These are phyloP conservation scores for Talaromyces sp. DNA, from an alignment of 2,329 filamentous ascomycete species.

Conservation along the genomic window DNA sequence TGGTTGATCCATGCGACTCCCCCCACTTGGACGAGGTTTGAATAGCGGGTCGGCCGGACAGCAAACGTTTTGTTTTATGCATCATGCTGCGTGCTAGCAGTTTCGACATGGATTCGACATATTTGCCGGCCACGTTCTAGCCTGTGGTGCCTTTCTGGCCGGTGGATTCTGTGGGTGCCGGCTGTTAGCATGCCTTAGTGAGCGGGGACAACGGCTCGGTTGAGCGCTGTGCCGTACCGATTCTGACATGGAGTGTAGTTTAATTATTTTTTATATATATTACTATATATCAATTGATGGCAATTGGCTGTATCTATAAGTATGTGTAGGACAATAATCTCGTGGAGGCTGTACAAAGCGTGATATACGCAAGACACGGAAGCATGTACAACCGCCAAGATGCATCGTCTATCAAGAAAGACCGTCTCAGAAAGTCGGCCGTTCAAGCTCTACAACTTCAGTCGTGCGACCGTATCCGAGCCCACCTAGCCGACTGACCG, in stretches of 20 bases:
- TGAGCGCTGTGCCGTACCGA: not conserved
- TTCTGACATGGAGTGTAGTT: not conserved
- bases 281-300: not conserved
- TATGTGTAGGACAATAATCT: not conserved
- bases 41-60: not conserved
- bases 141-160: too few species aligned
- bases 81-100: not conserved
- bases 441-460: slow-evolving; percentile 65
- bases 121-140: not conserved
- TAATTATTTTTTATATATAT: too few species aligned
- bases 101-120: not conserved
- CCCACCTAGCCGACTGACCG: slow-evolving; percentile 74
- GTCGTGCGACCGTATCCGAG: slow-evolving; percentile 74
- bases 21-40: not conserved
- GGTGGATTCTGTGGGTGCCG: not conserved
- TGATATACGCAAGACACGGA: not conserved
- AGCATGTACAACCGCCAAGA: not conserved
- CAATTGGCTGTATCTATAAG: not conserved
- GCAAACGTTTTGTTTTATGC: not conserved
- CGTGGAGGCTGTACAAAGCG: too few species aligned
- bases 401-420: not conserved
- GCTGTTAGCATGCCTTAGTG: not conserved
- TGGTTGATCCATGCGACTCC: not conserved
- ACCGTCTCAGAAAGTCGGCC: slow-evolving; percentile 38
- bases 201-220: not conserved